Evolutionary conservation across 2,329 filamentous ascomycete genomes (phyloP), one percentile per base, ranked within the genome.

Genomic region (Fusarium coffeatum): DNA sequence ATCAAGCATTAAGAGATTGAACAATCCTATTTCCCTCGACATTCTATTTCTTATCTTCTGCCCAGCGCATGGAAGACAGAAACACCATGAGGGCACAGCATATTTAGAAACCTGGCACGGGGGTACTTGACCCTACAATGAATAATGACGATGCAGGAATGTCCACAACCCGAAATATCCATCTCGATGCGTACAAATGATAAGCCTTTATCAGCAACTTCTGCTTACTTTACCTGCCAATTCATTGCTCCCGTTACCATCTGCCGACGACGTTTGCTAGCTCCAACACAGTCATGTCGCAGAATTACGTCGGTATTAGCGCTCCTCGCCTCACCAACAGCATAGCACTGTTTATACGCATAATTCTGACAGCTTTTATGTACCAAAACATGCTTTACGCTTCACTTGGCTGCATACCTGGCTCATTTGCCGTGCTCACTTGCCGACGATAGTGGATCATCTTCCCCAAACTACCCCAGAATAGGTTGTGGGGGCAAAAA

Each of bases 211-310:
- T 66, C 47, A 41, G 16, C 13, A 5, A 16, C 5, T 4, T 5
- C 30, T 27, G 43, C 61, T 55, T 40, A 34, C 27, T 48, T 48
- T 48, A 16, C 23, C 37, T 61, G 12, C 28, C 20, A 46, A 46
- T 55, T 61, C 63, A 66, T 40, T 66, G 51, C 67, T 71, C 54
- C 67, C 67, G 67, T 68, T 32, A 28, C 37, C 67, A 70, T 60
- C 60, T 70, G 67, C 67, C 67, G 67, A 71, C 50, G 27, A 50
- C 20, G 20, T 30, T 60, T 47, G 32, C 51, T 59, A 71, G 63
- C 63, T 54, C 67, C 54, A 68, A 46, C 49, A 37, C 30, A 41
- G 45, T 48, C 55, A 70, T 50, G 66, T 69, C 15, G 28, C 47
- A 67, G 59, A 34, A 63, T 68, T 67, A 68, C 65, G 54, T 64